phyloP scores from a whole-genome alignment of 129 eudicot genomes.

The Saposhnikovia divaricata region DNA sequence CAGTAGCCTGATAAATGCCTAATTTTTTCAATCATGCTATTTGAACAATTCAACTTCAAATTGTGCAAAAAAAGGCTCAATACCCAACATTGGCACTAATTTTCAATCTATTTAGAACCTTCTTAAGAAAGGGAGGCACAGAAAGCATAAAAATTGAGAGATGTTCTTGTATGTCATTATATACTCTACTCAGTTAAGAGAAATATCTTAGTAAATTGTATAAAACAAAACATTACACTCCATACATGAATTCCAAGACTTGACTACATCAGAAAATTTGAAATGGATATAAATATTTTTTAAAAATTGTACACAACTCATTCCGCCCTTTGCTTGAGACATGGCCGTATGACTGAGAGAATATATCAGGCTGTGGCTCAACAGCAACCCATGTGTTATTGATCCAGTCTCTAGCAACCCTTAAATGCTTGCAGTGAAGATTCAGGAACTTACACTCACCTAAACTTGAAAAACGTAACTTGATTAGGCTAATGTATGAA shows the following conservation, averaged over 20 bases:
- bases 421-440: constrained; percentile 20
- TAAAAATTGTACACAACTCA: too few species aligned
- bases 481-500: not conserved
- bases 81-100: not conserved
- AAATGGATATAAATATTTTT: too few species aligned
- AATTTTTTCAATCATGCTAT: not conserved
- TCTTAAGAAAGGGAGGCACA: not conserved
- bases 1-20: too few species aligned
- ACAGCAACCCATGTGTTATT: constrained; percentile 36
- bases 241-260: not conserved
- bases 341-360: constrained; percentile 20
- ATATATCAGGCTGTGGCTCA: constrained; percentile 35
- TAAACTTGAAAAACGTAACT: constrained; percentile 9
- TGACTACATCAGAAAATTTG: not conserved
- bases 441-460: constrained; percentile 33
- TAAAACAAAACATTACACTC: not conserved
- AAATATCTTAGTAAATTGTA: not conserved
- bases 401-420: constrained; percentile 52
- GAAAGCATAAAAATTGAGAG: not conserved
- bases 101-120: not conserved
- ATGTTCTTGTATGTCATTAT: not conserved
- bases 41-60: not conserved
- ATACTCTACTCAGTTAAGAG: not conserved
- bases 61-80: not conserved
- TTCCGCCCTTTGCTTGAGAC: not conserved